Evolutionary conservation across 768 basidiomycete species (phyloP), one percentile per base, ranked within the genome.

Genomic region (Hypsizygus marmoreus): DNA sequence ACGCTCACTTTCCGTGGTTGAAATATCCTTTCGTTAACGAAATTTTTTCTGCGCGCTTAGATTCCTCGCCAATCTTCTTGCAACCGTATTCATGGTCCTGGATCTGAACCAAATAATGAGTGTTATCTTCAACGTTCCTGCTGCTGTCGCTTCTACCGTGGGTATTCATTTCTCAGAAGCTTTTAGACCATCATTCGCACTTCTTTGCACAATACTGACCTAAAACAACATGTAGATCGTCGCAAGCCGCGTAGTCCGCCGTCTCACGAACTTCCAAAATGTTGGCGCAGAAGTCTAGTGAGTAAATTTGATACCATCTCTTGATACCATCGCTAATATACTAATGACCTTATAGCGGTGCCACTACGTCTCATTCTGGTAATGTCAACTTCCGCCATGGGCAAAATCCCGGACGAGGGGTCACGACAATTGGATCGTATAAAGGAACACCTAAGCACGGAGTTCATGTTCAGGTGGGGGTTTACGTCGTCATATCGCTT

Each of bases 61-160:
- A 5, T 79, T 79, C 59, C 31, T 77, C 25, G 70, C 63, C 14
- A 72, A 72, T 51, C 48, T 71, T 20, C 51, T 75, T 29, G 72
- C 74, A 14, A 75, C 79, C n/a, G 64, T 81, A 1, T 86, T 86
- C 67, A 86, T 87, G 83, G 57, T 82, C 20, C 40, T 85, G 30
- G 71, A 83, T 55, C 64, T 86, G 30, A 88, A 86, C 58, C 66
- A 78, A 11, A 75, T 86, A 51, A 85, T 87, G 85, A 76, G 70
- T 28, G 67, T 85, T 38, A 73, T 84, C 25, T 82, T 82, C 65
- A 84, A 82, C 49, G 80, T 84, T 12, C 82, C 83, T 33, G 81
- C 82, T 19, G 81, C 79, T 19, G 71, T 80, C 25, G 68, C 69
- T 25, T 75, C 75, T 14, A 80, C 77, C 3, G 76, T 79, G 54